Evolutionary conservation across 495 filamentous ascomycete genomes (phyloP), one percentile per base, ranked within the genome.

Genomic region (Aspergillus ostianus): DNA sequence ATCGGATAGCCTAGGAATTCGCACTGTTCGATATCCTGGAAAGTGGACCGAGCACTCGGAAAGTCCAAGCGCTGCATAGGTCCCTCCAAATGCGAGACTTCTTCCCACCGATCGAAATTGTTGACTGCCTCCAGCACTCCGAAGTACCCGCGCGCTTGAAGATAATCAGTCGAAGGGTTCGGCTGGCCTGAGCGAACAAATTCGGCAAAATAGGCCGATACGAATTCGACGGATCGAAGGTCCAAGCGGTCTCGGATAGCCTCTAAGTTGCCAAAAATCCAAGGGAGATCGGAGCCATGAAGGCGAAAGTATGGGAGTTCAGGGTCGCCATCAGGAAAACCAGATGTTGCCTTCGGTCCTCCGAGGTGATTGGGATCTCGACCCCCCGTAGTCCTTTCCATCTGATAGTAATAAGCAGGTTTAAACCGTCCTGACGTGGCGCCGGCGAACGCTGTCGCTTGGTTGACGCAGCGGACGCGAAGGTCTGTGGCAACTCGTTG

Each of bases 401-500:
- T 73, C 57, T 78, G 75, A 64, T 78, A 81, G 67, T 73, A 80
- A 67, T 79, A 81, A 3, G 73, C 68, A 23, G 57, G 60, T 27
- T 64, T 55, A 64, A 79, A 77, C 7, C 67, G 68, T 13, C 66
- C 61, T 18, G 72, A 65, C 30, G 61, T 52, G 0, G 64, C 50
- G 23, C 70, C 75, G 0, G 76, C 73, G 59, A 76, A 78, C 49
- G 72, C 64, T 57, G 77, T 77, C 18, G 77, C 75, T 65, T 80
- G 74, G 65, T 78, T 74, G 56, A 77, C 67, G 62, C 78, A 81
- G 51, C 73, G 75, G 64, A 78, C 75, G 23, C 70, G 69, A 15
- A 70, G 69, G 60, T 81, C 77, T 15, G 77, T 78, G 4, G 73
- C 71, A 29, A 78, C 68, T 10, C 75, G 73, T 56, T 68, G 64